A percentile compares a stretch with the other conserved stretches of the same genome.
These are phyloP conservation scores for Podospora conica DNA, from an alignment of 495 filamentous ascomycete genomes.

Conservation along the genomic window DNA sequence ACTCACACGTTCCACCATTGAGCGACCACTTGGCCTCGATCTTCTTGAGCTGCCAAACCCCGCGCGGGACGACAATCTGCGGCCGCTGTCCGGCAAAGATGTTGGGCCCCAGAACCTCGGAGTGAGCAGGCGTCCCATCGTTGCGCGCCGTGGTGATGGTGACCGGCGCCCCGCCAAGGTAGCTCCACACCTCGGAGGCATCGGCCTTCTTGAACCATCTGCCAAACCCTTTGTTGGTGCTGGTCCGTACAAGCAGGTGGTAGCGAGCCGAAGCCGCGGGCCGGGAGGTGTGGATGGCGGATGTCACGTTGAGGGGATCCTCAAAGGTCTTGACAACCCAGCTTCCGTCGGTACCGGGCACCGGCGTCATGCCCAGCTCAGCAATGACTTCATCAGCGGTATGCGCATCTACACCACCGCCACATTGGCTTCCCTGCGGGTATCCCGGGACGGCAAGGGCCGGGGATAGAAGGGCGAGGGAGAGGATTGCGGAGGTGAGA, in stretches of 20 bases:
- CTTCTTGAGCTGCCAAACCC: background rate
- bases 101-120: background rate
- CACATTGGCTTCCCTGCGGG: background rate
- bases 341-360: background rate
- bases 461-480: background rate
- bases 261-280: background rate
- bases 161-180: background rate
- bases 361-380: background rate
- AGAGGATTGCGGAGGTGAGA: background rate
- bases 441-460: background rate
- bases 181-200: background rate
- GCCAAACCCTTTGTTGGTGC: background rate
- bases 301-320: background rate
- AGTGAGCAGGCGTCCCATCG: background rate
- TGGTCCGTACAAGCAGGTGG: background rate
- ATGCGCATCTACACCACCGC: background rate
- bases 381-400: background rate
- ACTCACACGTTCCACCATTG: no score
- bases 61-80: background rate
- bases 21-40: background rate
- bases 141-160: background rate
- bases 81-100: background rate
- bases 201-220: background rate
- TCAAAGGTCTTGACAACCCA: background rate
- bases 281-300: background rate